phyloP scores from a whole-genome alignment of 2,329 filamentous ascomycete species.

The Fusarium compactum region DNA sequence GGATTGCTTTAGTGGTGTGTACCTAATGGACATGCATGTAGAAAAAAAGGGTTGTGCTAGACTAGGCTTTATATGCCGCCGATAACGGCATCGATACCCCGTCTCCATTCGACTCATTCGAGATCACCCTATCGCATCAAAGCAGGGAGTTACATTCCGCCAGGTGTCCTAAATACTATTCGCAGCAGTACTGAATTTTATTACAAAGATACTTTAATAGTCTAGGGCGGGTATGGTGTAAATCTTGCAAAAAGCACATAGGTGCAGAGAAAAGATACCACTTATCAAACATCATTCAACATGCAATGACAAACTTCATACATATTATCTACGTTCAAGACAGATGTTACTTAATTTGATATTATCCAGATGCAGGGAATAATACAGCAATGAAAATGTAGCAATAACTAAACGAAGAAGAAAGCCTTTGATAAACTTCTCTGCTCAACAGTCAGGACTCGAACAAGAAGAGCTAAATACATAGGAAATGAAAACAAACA shows the following conservation, averaged over 20 bases:
- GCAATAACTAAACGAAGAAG: slow-evolving; percentile 1
- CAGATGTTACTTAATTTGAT: slow-evolving; percentile 1
- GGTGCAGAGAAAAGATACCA: background rate
- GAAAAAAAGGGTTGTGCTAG: too few relatives aligned
- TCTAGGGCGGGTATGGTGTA: background rate
- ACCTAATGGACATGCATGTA: background rate
- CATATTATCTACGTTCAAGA: background rate
- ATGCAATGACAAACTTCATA: slow-evolving; percentile 2
- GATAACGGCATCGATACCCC: too few relatives aligned
- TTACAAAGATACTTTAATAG: slow-evolving; percentile 2
- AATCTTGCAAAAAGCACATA: background rate
- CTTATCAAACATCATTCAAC: background rate
- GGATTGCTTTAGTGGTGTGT: too few relatives aligned
- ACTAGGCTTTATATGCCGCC: too few relatives aligned
- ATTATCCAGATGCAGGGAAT: background rate
- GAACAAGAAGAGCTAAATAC: slow-evolving; percentile 8
- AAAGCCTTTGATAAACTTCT: background rate
- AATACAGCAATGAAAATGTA: background rate
- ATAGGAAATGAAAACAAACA: slow-evolving; percentile 12
- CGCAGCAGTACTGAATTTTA: background rate
- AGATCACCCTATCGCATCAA: too few relatives aligned
- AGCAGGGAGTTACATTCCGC: too few relatives aligned
- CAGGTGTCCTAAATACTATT: slow-evolving; percentile 4
- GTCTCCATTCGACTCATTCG: too few relatives aligned
- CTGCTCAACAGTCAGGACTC: background rate